Evolutionary conservation across 768 basidiomycete genomes (phyloP).

Genomic region (Pleurotus djamor): DNA sequence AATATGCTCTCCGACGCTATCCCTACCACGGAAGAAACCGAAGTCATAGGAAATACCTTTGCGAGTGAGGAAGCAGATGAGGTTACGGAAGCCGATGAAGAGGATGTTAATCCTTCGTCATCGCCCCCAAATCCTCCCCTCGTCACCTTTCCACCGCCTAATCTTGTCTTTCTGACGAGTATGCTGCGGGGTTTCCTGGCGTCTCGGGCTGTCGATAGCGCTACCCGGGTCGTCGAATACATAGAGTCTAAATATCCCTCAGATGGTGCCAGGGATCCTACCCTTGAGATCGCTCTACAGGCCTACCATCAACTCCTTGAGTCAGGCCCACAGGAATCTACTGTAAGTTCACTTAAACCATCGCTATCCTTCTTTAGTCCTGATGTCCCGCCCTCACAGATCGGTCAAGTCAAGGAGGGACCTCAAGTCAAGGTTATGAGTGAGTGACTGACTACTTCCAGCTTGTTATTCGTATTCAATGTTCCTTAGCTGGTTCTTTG

Average conservation of each 20-base stretch:
- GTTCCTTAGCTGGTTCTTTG: background rate
- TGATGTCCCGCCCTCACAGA: background rate
- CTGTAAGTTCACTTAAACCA: background rate
- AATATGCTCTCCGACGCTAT: background rate
- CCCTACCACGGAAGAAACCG: background rate
- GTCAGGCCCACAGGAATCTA: background rate
- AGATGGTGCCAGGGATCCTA: slow-evolving; percentile 16
- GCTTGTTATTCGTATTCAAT: background rate
- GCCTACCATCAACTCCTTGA: background rate
- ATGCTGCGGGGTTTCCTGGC: slow-evolving; percentile 35
- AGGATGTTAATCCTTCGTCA: slow-evolving; percentile 5
- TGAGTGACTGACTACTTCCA: background rate
- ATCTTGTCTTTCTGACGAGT: slow-evolving; percentile 32
- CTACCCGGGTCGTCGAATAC: slow-evolving; percentile 28
- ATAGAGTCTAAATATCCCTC: slow-evolving; percentile 22
- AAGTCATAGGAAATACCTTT: background rate
- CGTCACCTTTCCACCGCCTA: slow-evolving; percentile 15
- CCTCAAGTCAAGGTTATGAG: background rate
- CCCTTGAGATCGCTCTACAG: slow-evolving; percentile 15
- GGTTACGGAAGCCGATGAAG: background rate
- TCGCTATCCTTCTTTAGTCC: no score
- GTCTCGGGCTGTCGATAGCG: slow-evolving; percentile 22
- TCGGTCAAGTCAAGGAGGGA: background rate
- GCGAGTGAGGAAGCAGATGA: background rate
- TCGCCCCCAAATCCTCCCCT: background rate